Percentiles rank a stretch among this genome's conserved stretches.
Conservation (phyloP, 2,329 filamentous ascomycete species). For the Seiridium cupressi region DNA sequence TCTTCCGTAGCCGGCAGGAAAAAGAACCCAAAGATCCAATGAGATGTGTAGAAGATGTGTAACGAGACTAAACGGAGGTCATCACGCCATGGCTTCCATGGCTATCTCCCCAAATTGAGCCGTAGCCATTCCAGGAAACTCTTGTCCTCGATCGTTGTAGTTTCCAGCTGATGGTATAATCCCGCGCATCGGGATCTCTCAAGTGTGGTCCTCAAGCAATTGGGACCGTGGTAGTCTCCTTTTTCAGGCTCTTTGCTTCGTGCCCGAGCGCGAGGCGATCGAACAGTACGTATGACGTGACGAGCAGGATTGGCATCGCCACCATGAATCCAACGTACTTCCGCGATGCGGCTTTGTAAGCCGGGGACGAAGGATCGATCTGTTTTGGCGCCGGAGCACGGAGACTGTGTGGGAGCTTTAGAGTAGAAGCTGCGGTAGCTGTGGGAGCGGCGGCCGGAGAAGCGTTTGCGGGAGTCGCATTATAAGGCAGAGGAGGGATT, state of each 20-base stretch:
- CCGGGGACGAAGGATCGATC: slow-evolving; percentile 31
- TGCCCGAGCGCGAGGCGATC: slow-evolving; percentile 30
- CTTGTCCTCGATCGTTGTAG: too few species aligned
- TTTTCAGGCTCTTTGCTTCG: slow-evolving; percentile 14
- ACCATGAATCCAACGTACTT: slow-evolving; percentile 48
- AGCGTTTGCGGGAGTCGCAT: neutral
- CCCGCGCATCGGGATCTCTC: too few species aligned
- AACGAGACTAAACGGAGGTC: too few species aligned
- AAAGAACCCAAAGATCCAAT: too few species aligned
- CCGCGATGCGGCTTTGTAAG: slow-evolving; percentile 36
- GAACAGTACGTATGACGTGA: slow-evolving; percentile 55
- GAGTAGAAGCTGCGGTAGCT: neutral
- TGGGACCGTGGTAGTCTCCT: neutral
- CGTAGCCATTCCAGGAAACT: too few species aligned
- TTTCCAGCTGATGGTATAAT: too few species aligned
- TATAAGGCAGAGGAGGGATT: neutral
- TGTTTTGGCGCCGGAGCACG: slow-evolving; percentile 13
- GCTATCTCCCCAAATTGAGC: too few species aligned
- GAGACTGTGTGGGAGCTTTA: slow-evolving; percentile 8
- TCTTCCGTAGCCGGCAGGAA: too few species aligned
- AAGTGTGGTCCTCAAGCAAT: neutral
- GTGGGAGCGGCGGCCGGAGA: too few species aligned
- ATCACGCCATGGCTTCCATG: too few species aligned
- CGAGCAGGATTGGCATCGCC: slow-evolving; percentile 51
- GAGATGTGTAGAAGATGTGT: too few species aligned